Evolutionary conservation across 345 rosid species (phyloP).

Genomic region (Dovyalis caffra): DNA sequence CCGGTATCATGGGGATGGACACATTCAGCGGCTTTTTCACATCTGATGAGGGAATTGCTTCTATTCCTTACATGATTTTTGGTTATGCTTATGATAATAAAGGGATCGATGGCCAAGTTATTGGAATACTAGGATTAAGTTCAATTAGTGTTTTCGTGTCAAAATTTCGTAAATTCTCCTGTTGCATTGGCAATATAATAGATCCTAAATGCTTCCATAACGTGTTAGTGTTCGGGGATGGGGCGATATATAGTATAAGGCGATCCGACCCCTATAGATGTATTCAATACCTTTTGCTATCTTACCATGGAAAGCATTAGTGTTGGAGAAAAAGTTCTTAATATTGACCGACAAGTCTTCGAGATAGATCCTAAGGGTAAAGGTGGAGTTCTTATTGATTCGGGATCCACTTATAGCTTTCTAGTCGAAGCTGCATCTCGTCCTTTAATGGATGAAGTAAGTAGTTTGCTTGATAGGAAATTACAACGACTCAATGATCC

Average conservation of each 20-base stretch:
- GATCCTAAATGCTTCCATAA: constrained; percentile 24
- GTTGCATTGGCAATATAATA: constrained; percentile 35
- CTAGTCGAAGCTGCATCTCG: constrained; percentile 6
- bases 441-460: constrained; percentile 18
- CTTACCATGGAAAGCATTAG: constrained; percentile 37
- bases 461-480: constrained; percentile 13
- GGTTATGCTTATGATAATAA: constrained; percentile 24
- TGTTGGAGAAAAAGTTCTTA: constrained; percentile 27
- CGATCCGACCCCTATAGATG: constrained; percentile 26
- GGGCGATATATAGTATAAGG: constrained; percentile 35
- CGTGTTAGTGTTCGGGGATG: constrained; percentile 29
- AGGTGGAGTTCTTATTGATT: constrained; percentile 30
- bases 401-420: constrained; percentile 26
- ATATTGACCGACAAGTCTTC: constrained; percentile 22
- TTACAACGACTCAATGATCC: not conserved
- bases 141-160: constrained; percentile 7
- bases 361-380: not conserved
- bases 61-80: constrained; percentile 9
- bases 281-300: constrained; percentile 13
- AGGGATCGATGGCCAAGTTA: not conserved
- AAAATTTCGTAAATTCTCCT: constrained; percentile 27
- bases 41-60: constrained; percentile 14
- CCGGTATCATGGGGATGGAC: constrained; percentile 20
- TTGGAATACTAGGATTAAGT: constrained; percentile 41
- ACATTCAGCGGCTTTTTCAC: constrained; percentile 26